phyloP scores from a whole-genome alignment of 805 yeast species.

The Tetrapisispora arboricola region DNA sequence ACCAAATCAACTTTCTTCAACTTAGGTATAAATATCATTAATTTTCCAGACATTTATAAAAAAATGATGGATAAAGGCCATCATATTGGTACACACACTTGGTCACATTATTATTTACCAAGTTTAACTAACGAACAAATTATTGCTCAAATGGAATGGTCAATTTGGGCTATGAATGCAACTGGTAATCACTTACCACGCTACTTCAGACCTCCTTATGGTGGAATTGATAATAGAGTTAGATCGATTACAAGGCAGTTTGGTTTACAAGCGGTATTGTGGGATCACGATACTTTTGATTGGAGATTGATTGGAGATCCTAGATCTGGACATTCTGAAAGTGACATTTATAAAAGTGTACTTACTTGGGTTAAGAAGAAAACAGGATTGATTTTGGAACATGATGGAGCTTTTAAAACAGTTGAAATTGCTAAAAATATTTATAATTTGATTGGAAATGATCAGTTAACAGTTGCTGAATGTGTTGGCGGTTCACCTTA shows the following conservation, averaged over 20 bases:
- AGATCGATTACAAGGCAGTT: slow-evolving; percentile 70
- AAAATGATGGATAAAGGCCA: slow-evolving; percentile 55
- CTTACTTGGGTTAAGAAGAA: slow-evolving; percentile 38
- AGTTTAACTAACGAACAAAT: slow-evolving; percentile 66
- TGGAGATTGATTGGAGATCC: slow-evolving; percentile 61
- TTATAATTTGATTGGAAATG: slow-evolving; percentile 41
- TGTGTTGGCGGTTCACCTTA: slow-evolving; percentile 48
- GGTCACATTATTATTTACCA: slow-evolving; percentile 86
- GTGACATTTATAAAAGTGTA: slow-evolving; percentile 47
- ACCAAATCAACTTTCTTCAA: slow-evolving; percentile 71
- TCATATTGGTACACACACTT: slow-evolving; percentile 78
- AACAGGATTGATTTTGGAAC: slow-evolving; percentile 73
- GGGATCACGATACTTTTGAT: slow-evolving; percentile 90
- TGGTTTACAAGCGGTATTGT: slow-evolving; percentile 77
- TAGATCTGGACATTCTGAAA: slow-evolving; percentile 33
- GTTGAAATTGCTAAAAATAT: slow-evolving; percentile 60
- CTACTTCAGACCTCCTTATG: slow-evolving; percentile 96
- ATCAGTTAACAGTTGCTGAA: slow-evolving; percentile 68
- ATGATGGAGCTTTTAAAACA: slow-evolving; percentile 61
- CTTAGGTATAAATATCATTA: slow-evolving; percentile 69
- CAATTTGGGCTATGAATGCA: slow-evolving; percentile 96
- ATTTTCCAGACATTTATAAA: slow-evolving; percentile 63
- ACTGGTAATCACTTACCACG: slow-evolving; percentile 79
- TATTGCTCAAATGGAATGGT: slow-evolving; percentile 88
- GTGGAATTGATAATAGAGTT: slow-evolving; percentile 84